Base-by-base conservation (phyloP, 1,139 yeast species). In the Pichiaceae sp. region DNA sequence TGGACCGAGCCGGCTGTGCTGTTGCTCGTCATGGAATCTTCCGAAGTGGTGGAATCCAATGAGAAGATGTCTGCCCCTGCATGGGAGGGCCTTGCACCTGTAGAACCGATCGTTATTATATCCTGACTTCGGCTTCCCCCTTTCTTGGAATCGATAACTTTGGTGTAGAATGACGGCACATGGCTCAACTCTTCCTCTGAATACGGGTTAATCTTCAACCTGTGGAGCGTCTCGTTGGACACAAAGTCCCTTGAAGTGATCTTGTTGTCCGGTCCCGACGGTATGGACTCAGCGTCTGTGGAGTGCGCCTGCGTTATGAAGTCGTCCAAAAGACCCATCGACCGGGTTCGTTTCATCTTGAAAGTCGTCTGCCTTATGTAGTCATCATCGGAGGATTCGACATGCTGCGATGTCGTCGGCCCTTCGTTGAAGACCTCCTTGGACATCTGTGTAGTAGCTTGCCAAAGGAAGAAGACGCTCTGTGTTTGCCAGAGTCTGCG, bases 311-410 rank as follows among this genome's bases (percentile, higher is more conserved):
- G 53, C 21, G 44, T 52, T 9, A 79, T 76, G 50, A 72, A 81
- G 47, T 78, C 84, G 53, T 83, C 95, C 47, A 86, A 64, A 17
- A 84, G 58, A 1, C 95, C 95, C 70, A 85, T 68, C 6, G 94
- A 82, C 51, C 93, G 70, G 23, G 95, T 86, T 52, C 95, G 65
- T 53, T 85, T 86, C 52, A 86, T 64, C 50, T 78, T 78, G 57
- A 82, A 86, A 3, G 93, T 73, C 11, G 86, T 73, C 43, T 72
- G 74, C 42, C 76, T 71, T 52, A 85, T 85, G 52, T 81, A 83
- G 40, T 72, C 76, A 41, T 79, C 86, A 56, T 78, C 78, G 35
- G 71, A 68, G 12, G 93, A 89, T 42, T 79, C 84, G 17, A 83
- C 74, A 38, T 58, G 63, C 37, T 58, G 63, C 11, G 63, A 58